phyloP scores from a whole-genome alignment of 257 asterid genomes.

The Penstemon eatonii region DNA sequence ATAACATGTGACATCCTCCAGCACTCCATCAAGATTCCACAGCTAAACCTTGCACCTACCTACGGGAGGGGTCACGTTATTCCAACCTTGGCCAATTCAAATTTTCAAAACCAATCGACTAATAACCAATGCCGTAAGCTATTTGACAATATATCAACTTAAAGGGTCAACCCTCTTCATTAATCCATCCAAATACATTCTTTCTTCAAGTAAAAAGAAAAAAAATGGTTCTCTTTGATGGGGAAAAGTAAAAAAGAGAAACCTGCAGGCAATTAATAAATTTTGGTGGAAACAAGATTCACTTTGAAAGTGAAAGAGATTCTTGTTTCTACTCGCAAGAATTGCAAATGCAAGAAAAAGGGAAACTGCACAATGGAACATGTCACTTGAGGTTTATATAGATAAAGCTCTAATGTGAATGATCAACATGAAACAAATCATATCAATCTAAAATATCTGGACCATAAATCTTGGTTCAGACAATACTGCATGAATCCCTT shows the following conservation, averaged over 20 bases:
- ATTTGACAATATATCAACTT: constrained; percentile 19
- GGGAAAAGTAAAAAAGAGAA: constrained; percentile 10
- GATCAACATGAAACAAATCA: constrained; percentile 40
- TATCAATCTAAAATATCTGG: constrained; percentile 36
- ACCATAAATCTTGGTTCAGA: constrained; percentile 29
- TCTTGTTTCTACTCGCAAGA: constrained; percentile 17
- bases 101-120: background rate
- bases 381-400: constrained; percentile 18
- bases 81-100: background rate
- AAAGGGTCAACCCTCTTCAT: constrained; percentile 1
- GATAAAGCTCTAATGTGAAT: constrained; percentile 17
- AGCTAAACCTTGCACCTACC: background rate
- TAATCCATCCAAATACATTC: background rate
- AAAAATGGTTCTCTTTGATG: background rate
- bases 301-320: constrained; percentile 19
- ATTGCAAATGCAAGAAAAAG: constrained; percentile 21
- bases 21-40: background rate
- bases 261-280: background rate
- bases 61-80: background rate
- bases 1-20: constrained; percentile 6
- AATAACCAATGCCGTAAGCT: background rate
- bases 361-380: constrained; percentile 12
- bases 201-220: constrained; percentile 1
- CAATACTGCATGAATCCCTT: constrained; percentile 16
- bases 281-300: constrained; percentile 6